Evolutionary conservation across 2,329 filamentous ascomycete genomes (phyloP).

Genomic region (Mollisiaceae sp.): DNA sequence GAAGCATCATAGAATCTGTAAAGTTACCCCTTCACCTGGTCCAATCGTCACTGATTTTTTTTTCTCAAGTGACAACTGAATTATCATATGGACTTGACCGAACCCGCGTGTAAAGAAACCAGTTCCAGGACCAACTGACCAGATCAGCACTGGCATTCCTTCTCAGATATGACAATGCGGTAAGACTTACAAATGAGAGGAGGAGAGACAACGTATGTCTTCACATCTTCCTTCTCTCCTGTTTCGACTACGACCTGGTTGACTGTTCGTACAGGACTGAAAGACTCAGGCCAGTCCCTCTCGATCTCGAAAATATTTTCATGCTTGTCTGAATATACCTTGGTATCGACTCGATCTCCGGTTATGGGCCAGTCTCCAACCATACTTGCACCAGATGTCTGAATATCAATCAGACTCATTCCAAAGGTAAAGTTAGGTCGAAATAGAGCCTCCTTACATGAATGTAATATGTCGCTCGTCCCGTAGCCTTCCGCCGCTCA

Average conservation of each 20-base stretch:
- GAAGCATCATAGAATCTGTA: background rate
- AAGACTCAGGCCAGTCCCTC: slow-evolving; percentile 43
- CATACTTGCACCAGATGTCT: slow-evolving; percentile 51
- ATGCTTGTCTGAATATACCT: slow-evolving; percentile 48
- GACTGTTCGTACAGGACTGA: slow-evolving; percentile 49
- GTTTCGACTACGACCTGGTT: slow-evolving; percentile 50
- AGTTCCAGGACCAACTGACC: slow-evolving; percentile 46
- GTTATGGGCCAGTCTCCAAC: slow-evolving; percentile 50
- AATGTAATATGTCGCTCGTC: slow-evolving; percentile 46
- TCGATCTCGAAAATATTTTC: slow-evolving; percentile 52
- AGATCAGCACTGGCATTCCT: background rate
- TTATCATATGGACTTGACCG: slow-evolving; percentile 47
- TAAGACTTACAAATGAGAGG: slow-evolving; percentile 48
- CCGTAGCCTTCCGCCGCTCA: slow-evolving; percentile 44
- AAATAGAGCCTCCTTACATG: slow-evolving; percentile 39
- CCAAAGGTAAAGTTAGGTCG: background rate
- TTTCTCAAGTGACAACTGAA: slow-evolving; percentile 40
- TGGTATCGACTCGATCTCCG: slow-evolving; percentile 38
- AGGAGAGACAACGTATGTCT: slow-evolving; percentile 52
- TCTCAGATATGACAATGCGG: background rate
- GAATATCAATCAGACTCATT: background rate
- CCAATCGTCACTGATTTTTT: slow-evolving; percentile 45
- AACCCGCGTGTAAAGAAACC: slow-evolving; percentile 49
- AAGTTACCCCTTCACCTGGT: slow-evolving; percentile 41
- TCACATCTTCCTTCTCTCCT: slow-evolving; percentile 48